These are phyloP conservation scores for Starmerella geochares DNA, from an alignment of 805 yeast species.

Conservation along the genomic window DNA sequence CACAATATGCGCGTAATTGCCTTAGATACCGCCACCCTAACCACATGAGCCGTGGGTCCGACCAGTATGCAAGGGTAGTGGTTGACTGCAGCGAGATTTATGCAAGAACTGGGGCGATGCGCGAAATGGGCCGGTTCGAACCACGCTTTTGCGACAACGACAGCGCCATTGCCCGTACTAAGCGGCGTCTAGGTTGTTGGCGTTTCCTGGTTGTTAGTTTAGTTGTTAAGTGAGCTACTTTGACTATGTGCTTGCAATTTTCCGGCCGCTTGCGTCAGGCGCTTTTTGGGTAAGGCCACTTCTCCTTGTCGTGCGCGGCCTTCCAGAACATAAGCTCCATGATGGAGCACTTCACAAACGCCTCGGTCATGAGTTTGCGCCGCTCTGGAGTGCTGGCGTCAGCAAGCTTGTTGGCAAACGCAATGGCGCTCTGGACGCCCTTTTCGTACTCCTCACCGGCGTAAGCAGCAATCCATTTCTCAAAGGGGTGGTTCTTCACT, in stretches of 20 bases:
- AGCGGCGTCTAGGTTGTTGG: not conserved
- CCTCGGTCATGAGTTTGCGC: conserved; percentile 20
- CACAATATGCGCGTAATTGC: too few species aligned
- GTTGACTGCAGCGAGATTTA: not conserved
- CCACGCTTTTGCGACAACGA: not conserved
- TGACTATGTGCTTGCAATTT: not conserved
- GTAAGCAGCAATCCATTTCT: conserved; percentile 56
- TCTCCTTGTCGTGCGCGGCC: conserved; percentile 19
- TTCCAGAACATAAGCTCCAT: conserved; percentile 24
- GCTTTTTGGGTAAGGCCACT: conserved; percentile 12
- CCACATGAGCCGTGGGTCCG: not conserved
- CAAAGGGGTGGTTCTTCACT: conserved; percentile 25
- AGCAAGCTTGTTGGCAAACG: conserved; percentile 16
- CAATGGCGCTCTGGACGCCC: conserved; percentile 37
- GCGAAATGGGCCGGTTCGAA: not conserved
- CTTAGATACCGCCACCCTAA: not conserved
- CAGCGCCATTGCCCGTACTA: not conserved
- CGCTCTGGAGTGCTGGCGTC: conserved; percentile 13
- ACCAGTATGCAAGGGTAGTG: not conserved
- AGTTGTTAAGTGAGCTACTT: not conserved
- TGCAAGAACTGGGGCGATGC: not conserved
- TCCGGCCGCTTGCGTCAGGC: not conserved
- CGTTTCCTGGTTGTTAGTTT: not conserved
- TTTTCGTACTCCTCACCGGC: conserved; percentile 45
- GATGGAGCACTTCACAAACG: conserved; percentile 13